Conservation (phyloP, 257 asterid genomes). For the Voacanga thouarsii region DNA sequence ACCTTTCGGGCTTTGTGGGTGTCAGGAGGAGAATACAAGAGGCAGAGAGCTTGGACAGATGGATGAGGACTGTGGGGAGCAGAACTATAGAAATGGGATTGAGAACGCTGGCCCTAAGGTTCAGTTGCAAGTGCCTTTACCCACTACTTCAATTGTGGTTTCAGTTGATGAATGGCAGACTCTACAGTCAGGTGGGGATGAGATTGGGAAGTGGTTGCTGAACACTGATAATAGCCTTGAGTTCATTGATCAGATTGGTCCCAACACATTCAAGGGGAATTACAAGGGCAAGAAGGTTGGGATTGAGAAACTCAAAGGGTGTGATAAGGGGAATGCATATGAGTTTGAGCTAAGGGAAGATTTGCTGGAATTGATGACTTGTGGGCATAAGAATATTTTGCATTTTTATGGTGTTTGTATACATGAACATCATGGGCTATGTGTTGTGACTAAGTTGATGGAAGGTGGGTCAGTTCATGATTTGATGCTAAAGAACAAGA, state of each 20-base stretch:
- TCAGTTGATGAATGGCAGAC: slow-evolving; percentile 98
- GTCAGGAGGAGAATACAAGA: slow-evolving; percentile 75
- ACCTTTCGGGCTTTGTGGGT: slow-evolving; percentile 91
- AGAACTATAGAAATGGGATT: slow-evolving; percentile 49
- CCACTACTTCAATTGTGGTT: slow-evolving; percentile 54
- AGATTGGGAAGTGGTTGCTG: slow-evolving; percentile 72
- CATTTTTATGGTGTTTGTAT: slow-evolving; percentile 78
- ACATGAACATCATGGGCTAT: slow-evolving; percentile 79
- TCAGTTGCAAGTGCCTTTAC: slow-evolving; percentile 61
- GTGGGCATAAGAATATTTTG: slow-evolving; percentile 79
- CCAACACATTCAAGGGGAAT: slow-evolving; percentile 66
- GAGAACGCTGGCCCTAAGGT: slow-evolving; percentile 49
- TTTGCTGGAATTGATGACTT: slow-evolving; percentile 87
- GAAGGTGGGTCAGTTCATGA: slow-evolving; percentile 89
- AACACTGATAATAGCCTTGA: slow-evolving; percentile 61
- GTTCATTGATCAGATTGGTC: slow-evolving; percentile 68
- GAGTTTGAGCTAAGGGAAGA: slow-evolving; percentile 76
- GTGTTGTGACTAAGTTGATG: slow-evolving; percentile 84
- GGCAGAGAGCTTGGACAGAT: slow-evolving; percentile 63
- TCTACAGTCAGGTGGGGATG: slow-evolving; percentile 61
- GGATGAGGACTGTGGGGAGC: slow-evolving; percentile 66
- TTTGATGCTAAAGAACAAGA: slow-evolving; percentile 66
- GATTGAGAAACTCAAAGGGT: slow-evolving; percentile 88
- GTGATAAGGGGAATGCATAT: slow-evolving; percentile 89
- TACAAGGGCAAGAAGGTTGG: slow-evolving; percentile 73